phyloP scores from a whole-genome alignment of 305 asterid genomes.

The Fraxinus nigra region DNA sequence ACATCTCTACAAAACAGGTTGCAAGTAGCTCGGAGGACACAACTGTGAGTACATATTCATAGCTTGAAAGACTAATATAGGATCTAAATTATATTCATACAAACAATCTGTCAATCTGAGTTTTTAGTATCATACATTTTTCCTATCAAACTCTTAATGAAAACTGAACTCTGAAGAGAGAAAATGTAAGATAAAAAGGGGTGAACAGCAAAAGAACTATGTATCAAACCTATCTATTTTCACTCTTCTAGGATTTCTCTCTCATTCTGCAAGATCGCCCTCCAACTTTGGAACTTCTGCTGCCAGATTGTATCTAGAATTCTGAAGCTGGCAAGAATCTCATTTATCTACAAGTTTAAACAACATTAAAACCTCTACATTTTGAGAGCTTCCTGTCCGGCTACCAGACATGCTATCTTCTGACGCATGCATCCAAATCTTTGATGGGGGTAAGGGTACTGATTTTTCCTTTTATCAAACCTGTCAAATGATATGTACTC shows the following conservation, averaged over 20 bases:
- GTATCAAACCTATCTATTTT: neutral
- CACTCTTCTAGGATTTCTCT: neutral
- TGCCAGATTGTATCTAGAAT: neutral
- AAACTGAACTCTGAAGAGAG: neutral
- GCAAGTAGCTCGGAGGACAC: neutral
- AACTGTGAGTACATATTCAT: neutral
- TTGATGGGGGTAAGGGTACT: neutral
- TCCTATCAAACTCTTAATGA: neutral
- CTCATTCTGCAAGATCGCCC: neutral
- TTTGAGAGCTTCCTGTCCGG: neutral
- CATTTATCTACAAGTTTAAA: constrained; percentile 14
- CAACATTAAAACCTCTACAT: constrained; percentile 9
- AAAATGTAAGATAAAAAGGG: neutral
- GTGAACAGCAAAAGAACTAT: neutral
- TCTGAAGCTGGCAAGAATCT: neutral
- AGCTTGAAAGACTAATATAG: neutral
- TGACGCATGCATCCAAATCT: neutral
- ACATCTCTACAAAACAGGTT: neutral
- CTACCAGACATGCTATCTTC: neutral
- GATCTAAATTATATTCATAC: neutral
- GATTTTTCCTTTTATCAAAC: neutral
- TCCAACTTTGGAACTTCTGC: neutral
- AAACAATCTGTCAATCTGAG: neutral
- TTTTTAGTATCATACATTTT: neutral
- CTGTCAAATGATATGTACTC: neutral